phyloP scores from a whole-genome alignment of 495 filamentous ascomycete species.

The Penicillium steckii region DNA sequence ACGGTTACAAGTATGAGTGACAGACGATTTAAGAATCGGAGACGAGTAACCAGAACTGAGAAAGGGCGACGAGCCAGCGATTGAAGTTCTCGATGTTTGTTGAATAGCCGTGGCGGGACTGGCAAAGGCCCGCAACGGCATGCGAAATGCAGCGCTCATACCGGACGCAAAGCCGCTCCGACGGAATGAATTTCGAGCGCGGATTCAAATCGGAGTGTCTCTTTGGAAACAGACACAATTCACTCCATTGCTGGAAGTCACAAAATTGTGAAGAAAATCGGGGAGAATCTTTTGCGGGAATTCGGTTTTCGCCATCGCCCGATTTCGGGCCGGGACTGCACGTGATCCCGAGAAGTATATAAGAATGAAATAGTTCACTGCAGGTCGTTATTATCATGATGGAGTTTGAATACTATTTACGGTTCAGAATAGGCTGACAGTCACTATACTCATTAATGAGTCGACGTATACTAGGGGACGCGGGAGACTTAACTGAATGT shows the following conservation, averaged over 20 bases:
- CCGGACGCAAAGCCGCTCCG: constrained; percentile 18
- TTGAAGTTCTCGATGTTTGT: constrained; percentile 23
- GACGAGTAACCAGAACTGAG: background rate
- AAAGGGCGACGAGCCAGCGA: constrained; percentile 6
- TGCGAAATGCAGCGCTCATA: constrained; percentile 40
- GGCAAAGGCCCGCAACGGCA: constrained; percentile 38
- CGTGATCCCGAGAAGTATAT: constrained; percentile 16
- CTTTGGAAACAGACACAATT: constrained; percentile 1
- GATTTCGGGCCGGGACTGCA: constrained; percentile 11
- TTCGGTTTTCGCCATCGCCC: constrained; percentile 24
- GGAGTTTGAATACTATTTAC: too few species aligned
- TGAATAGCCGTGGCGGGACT: constrained; percentile 32
- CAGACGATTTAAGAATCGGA: background rate
- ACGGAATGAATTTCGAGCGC: background rate
- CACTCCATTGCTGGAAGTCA: constrained; percentile 15
- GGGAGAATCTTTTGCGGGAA: constrained; percentile 22
- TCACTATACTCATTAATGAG: too few species aligned
- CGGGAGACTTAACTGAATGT: too few species aligned
- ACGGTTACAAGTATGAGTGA: background rate
- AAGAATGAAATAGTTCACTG: too few species aligned
- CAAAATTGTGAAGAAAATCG: constrained; percentile 15
- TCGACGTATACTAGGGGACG: too few species aligned
- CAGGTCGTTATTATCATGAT: too few species aligned
- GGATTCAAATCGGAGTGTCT: background rate
- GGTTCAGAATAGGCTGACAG: too few species aligned